Base-by-base conservation (phyloP, 2,329 filamentous ascomycete species). In the Stemphylium lycopersici region DNA sequence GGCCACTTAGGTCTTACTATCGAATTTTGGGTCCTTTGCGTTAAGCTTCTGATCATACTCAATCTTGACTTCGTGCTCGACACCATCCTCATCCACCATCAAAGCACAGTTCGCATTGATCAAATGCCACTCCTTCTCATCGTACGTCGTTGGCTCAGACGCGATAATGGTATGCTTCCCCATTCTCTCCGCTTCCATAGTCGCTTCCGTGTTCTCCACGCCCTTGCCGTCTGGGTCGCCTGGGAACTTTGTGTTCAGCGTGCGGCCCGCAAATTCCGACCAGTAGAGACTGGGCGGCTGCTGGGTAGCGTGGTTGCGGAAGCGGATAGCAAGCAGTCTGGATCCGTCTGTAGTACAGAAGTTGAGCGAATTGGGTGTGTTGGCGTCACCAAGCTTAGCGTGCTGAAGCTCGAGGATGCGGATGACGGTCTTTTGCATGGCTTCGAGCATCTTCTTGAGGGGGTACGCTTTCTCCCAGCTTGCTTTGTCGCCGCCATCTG, bases 61-160 rank as follows among this genome's bases (percentile, higher is more conserved):
- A 44, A 76, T 63, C 52, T 58, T 53, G 13, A 73, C 64, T 56
- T 77, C 70, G 39, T 48, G 70, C 44, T 79, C 71, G 22, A 72
- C 61, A 2, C 79, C 76, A 18, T 72, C 52, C 12, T 74, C 75
- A 62, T 78, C 74, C 2, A 80, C 79, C 26, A 77, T 61, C 32
- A 83, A 58, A 31, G 71, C 75, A 59, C 75, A 72, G 59, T 84
- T 84, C 62, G 74, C 77, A 26, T 72, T 73, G 56, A 84, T 80
- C 54, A 84, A 59, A 52, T 78, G 69, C 82, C 82, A 84, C 47
- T 84, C 81, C 16, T 72, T 70, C 43, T 78, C 73, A 59, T 81
- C 78, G 59, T 80, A 84, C 7, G 82, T 84, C 22, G 78, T 81
- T 11, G 82, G 82, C 69, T 84, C 82, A 59, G 78, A 81, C 11